phyloP scores from a whole-genome alignment of 495 filamentous ascomycete genomes.

The Pyrenopolyporus hunteri region DNA sequence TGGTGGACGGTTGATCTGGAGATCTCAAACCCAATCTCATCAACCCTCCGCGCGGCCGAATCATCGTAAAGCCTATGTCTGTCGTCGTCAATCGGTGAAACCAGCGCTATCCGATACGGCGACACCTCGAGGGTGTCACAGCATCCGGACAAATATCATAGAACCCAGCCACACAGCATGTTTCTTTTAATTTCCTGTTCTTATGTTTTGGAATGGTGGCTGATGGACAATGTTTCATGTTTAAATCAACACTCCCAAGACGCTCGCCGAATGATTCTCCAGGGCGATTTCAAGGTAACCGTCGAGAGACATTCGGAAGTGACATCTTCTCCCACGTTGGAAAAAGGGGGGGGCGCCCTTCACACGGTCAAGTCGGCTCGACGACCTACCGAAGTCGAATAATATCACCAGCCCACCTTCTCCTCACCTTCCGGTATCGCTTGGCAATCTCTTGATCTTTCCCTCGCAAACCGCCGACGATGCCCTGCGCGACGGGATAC shows the following conservation, averaged over 20 bases:
- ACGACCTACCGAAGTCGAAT: slow-evolving; percentile 17
- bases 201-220: slow-evolving; percentile 30
- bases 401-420: slow-evolving; percentile 1
- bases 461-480: slow-evolving; percentile 18
- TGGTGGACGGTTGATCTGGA: slow-evolving; percentile 12
- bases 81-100: slow-evolving; percentile 35
- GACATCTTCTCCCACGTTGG: slow-evolving; percentile 27
- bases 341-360: too few relatives aligned
- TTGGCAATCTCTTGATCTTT: neutral
- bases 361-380: slow-evolving; percentile 3
- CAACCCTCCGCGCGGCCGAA: slow-evolving; percentile 20
- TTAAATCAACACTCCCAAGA: slow-evolving; percentile 33
- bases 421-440: slow-evolving; percentile 30
- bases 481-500: slow-evolving; percentile 11
- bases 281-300: slow-evolving; percentile 26
- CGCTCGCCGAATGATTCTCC: slow-evolving; percentile 24
- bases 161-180: slow-evolving; percentile 11
- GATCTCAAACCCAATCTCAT: slow-evolving; percentile 40
- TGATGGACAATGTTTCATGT: slow-evolving; percentile 42
- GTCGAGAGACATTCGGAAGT: slow-evolving; percentile 36
- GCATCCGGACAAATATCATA: slow-evolving; percentile 33
- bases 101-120: slow-evolving; percentile 35
- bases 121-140: slow-evolving; percentile 28
- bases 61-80: slow-evolving; percentile 17
- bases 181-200: neutral